These are phyloP conservation scores for Apiospora kogelbergensis DNA, from an alignment of 2,329 filamentous ascomycete genomes.

Conservation along the genomic window DNA sequence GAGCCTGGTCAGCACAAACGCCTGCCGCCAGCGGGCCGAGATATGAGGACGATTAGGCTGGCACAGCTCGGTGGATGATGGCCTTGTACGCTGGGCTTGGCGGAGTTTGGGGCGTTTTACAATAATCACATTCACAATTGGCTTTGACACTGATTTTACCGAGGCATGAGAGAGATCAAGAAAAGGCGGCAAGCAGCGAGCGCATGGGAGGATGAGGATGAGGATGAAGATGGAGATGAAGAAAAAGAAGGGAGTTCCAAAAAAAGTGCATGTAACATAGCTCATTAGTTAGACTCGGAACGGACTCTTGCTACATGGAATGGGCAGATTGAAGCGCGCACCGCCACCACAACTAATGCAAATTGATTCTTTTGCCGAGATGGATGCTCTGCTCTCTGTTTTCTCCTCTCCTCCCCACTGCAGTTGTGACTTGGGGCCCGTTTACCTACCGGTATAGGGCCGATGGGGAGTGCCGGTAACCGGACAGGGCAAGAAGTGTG, in stretches of 20 bases:
- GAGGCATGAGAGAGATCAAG: background rate
- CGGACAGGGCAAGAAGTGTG: background rate
- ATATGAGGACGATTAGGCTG: slow-evolving; percentile 29
- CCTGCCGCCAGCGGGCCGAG: slow-evolving; percentile 29
- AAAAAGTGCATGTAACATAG: background rate
- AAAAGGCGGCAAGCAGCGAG: background rate
- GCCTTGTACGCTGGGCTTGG: background rate
- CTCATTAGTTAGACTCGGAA: background rate
- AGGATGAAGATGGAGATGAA: no score
- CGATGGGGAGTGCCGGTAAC: background rate
- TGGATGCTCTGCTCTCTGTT: background rate
- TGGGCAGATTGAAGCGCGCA: background rate
- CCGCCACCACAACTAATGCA: background rate
- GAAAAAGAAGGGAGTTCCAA: background rate
- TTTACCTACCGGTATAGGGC: background rate
- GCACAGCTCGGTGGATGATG: background rate
- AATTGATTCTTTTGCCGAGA: background rate
- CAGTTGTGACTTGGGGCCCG: background rate
- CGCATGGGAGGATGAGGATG: background rate
- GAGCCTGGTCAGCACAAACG: slow-evolving; percentile 35
- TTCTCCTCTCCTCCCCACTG: background rate
- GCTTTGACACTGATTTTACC: background rate
- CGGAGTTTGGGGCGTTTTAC: slow-evolving; percentile 1
- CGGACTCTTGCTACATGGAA: background rate
- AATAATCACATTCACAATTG: background rate